Evolutionary conservation across 768 basidiomycete genomes (phyloP).

Genomic region (Artomyces pyxidatus): DNA sequence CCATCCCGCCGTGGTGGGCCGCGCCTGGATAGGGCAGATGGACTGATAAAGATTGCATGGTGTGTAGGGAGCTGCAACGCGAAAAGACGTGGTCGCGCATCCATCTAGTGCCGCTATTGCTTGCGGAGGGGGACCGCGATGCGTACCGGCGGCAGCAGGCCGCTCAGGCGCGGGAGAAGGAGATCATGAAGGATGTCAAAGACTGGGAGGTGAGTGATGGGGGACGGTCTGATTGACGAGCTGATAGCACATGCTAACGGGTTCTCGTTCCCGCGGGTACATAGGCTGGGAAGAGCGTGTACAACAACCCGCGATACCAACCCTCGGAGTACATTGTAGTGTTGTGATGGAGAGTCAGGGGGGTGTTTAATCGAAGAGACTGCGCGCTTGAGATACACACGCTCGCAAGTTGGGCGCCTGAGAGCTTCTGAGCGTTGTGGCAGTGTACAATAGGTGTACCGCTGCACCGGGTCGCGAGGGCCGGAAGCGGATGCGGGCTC

Average conservation of each 20-base stretch:
- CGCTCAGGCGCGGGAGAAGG: slow-evolving; percentile 68
- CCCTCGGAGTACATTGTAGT: slow-evolving; percentile 50
- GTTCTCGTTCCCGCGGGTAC: slow-evolving; percentile 12
- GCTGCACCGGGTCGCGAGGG: slow-evolving; percentile 7
- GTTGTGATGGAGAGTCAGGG: slow-evolving; percentile 30
- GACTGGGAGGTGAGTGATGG: slow-evolving; percentile 80
- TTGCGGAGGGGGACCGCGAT: slow-evolving; percentile 93
- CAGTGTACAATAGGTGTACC: slow-evolving; percentile 15
- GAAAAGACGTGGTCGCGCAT: slow-evolving; percentile 96
- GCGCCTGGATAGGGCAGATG: slow-evolving; percentile 6
- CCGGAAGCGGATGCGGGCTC: slow-evolving; percentile 3
- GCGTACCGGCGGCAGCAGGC: slow-evolving; percentile 74
- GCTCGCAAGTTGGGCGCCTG: background rate
- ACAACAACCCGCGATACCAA: slow-evolving; percentile 71
- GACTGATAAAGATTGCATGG: slow-evolving; percentile 9
- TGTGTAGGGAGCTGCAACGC: slow-evolving; percentile 76
- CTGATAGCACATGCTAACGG: slow-evolving; percentile 15
- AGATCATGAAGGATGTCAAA: slow-evolving; percentile 91
- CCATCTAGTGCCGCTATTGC: slow-evolving; percentile 82
- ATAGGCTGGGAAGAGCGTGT: slow-evolving; percentile 81
- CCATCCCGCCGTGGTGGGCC: slow-evolving; percentile 11
- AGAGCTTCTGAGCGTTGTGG: slow-evolving; percentile 3
- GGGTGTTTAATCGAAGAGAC: background rate
- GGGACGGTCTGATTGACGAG: slow-evolving; percentile 18
- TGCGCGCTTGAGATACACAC: background rate